Conservation (phyloP, 352 stramenopile species). For the Phytophthora pinifolia region DNA sequence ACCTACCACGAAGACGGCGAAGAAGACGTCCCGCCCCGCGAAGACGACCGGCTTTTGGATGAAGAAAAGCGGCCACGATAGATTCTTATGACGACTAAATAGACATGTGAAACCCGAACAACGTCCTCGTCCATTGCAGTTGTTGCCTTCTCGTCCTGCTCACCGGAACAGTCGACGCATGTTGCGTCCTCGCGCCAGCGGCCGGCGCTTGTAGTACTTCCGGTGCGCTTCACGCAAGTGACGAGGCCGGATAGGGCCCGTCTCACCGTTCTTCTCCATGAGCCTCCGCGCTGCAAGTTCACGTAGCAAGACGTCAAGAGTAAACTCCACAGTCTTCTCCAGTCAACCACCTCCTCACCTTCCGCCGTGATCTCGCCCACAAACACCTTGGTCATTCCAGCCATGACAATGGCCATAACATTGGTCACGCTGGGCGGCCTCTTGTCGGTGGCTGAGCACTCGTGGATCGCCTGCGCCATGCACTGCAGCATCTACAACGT, state of each 20-base stretch:
- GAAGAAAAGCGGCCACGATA: conserved; percentile 49
- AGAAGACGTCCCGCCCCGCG: conserved; percentile 15
- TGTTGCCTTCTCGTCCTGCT: not conserved
- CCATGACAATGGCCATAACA: conserved; percentile 89
- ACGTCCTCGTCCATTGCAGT: not conserved
- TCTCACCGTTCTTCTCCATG: conserved; percentile 81
- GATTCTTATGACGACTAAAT: conserved; percentile 45
- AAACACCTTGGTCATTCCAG: conserved; percentile 86
- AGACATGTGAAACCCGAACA: conserved; percentile 31
- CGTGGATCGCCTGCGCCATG: conserved; percentile 77
- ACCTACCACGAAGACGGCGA: conserved; percentile 29
- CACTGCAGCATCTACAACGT: conserved; percentile 42
- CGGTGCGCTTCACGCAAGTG: conserved; percentile 78
- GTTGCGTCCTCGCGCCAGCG: conserved; percentile 59
- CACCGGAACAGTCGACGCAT: conserved; percentile 57
- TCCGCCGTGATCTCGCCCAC: conserved; percentile 78
- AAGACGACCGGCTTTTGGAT: conserved; percentile 39
- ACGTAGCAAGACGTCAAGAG: not conserved
- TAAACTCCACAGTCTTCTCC: not conserved
- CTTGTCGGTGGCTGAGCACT: conserved; percentile 57
- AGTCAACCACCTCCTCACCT: conserved; percentile 31
- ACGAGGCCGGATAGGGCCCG: conserved; percentile 67
- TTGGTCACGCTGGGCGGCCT: conserved; percentile 65
- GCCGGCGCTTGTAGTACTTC: conserved; percentile 83
- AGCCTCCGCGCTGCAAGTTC: conserved; percentile 55